Evolutionary conservation across 2,329 filamentous ascomycete species (phyloP).

Genomic region (Ophiostoma sp.): DNA sequence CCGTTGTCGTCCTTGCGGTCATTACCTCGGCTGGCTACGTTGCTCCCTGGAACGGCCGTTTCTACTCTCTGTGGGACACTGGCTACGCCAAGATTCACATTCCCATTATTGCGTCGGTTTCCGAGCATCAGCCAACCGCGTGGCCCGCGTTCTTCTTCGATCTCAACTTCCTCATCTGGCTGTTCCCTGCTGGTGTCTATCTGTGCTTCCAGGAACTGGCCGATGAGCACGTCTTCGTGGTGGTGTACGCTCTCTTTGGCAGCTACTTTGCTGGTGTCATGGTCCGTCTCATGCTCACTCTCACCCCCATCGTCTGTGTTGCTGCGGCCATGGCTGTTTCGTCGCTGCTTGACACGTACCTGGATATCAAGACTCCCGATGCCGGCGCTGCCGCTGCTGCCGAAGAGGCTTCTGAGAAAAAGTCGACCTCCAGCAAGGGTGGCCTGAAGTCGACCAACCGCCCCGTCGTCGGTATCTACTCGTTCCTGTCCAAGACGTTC

Average conservation of each 20-base stretch:
- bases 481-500: slow-evolving; percentile 68
- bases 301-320: slow-evolving; percentile 94
- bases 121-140: slow-evolving; percentile 96
- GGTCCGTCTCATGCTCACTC: slow-evolving; percentile 96
- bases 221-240: slow-evolving; percentile 96
- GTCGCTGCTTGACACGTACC: slow-evolving; percentile 79
- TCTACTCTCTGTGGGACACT: slow-evolving; percentile 99
- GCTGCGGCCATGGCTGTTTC: slow-evolving; percentile 85
- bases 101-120: slow-evolving; percentile 98
- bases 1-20: slow-evolving; percentile 72
- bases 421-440: slow-evolving; percentile 40
- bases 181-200: slow-evolving; percentile 77
- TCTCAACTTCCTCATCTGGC: slow-evolving; percentile 95
- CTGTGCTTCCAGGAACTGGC: slow-evolving; percentile 91
- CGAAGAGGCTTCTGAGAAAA: slow-evolving; percentile 49
- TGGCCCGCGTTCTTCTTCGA: slow-evolving; percentile 99
- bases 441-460: slow-evolving; percentile 61
- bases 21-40: slow-evolving; percentile 83
- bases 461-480: slow-evolving; percentile 79
- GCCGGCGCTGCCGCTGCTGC: slow-evolving; percentile 41
- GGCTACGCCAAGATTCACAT: slow-evolving; percentile 99
- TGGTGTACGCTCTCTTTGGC: slow-evolving; percentile 93
- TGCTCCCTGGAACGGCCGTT: slow-evolving; percentile 95
- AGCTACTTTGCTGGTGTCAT: slow-evolving; percentile 99
- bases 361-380: slow-evolving; percentile 60